Percentiles rank a stretch among this genome's conserved stretches.
Conservation (phyloP, 768 basidiomycete species). For the Lyophyllum semitale region DNA sequence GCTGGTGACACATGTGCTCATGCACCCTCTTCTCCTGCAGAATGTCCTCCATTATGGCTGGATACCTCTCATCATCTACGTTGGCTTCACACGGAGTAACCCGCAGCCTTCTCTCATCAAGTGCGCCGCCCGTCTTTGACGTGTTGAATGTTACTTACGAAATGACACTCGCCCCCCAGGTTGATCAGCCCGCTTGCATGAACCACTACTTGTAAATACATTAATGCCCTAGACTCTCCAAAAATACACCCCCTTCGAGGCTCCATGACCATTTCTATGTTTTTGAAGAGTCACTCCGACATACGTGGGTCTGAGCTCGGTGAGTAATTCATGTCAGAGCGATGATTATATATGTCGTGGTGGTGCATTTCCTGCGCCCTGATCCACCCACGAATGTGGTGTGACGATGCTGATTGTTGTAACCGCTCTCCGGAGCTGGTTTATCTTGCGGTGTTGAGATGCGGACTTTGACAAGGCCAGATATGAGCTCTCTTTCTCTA, state of each 20-base stretch:
- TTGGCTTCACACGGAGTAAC: slow-evolving; percentile 90
- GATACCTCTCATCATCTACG: slow-evolving; percentile 96
- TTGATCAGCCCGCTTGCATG: slow-evolving; percentile 92
- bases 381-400: slow-evolving; percentile 21
- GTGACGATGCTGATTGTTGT: slow-evolving; percentile 32
- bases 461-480: slow-evolving; percentile 83
- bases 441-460: slow-evolving; percentile 43
- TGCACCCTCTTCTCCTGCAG: slow-evolving; percentile 40
- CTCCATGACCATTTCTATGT: neutral
- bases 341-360: slow-evolving; percentile 73
- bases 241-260: slow-evolving; percentile 17
- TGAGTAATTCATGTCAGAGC: slow-evolving; percentile 14
- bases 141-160: slow-evolving; percentile 8
- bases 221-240: slow-evolving; percentile 24
- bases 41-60: slow-evolving; percentile 92
- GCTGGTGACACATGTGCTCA: slow-evolving; percentile 5
- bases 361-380: slow-evolving; percentile 46
- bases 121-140: slow-evolving; percentile 48
- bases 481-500: slow-evolving; percentile 59
- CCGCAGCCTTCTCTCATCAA: slow-evolving; percentile 96
- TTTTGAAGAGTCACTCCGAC: neutral
- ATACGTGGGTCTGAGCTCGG: slow-evolving; percentile 13
- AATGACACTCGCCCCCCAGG: slow-evolving; percentile 41
- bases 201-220: slow-evolving; percentile 24
- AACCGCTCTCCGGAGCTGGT: slow-evolving; percentile 53